Conservation (phyloP, 225 moss, liverwort and hornwort species). For the Polytrichum commune region DNA sequence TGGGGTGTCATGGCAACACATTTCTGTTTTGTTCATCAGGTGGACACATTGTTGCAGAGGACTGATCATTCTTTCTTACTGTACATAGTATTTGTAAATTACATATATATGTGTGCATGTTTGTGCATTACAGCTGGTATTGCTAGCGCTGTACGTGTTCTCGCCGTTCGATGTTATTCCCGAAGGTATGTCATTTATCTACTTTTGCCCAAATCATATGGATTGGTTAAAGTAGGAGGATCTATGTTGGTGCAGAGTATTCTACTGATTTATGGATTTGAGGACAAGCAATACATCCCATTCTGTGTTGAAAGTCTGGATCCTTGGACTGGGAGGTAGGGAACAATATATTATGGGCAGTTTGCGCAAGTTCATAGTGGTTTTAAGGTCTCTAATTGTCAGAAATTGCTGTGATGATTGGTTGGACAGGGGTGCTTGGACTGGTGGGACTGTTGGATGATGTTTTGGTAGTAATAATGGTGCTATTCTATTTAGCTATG, state of each 20-base stretch:
- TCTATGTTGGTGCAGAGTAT: too few relatives aligned
- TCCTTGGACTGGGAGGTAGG: too few relatives aligned
- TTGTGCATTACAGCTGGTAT: conserved; percentile 61
- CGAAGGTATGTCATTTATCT: conserved; percentile 55
- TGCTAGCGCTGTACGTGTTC: conserved; percentile 77
- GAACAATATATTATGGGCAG: too few relatives aligned
- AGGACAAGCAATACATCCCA: too few relatives aligned
- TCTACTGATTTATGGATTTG: too few relatives aligned
- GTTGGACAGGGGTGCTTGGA: conserved; percentile 82
- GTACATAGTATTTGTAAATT: not conserved
- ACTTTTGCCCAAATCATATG: not conserved
- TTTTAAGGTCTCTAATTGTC: not conserved
- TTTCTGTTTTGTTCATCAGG: too few relatives aligned
- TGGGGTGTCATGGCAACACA: too few relatives aligned
- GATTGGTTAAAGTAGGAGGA: too few relatives aligned
- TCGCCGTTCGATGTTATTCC: conserved; percentile 90
- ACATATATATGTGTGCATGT: conserved; percentile 4
- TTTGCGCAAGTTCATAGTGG: too few relatives aligned
- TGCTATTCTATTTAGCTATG: conserved; percentile 95
- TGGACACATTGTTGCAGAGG: too few relatives aligned
- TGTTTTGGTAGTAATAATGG: conserved; percentile 87
- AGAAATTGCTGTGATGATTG: conserved; percentile 11
- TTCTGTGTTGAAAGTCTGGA: too few relatives aligned
- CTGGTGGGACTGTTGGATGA: conserved; percentile 96
- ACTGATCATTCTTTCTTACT: too few relatives aligned